Evolutionary conservation across 2,329 filamentous ascomycete species (phyloP).

Genomic region (Clarireedia monteithiana): DNA sequence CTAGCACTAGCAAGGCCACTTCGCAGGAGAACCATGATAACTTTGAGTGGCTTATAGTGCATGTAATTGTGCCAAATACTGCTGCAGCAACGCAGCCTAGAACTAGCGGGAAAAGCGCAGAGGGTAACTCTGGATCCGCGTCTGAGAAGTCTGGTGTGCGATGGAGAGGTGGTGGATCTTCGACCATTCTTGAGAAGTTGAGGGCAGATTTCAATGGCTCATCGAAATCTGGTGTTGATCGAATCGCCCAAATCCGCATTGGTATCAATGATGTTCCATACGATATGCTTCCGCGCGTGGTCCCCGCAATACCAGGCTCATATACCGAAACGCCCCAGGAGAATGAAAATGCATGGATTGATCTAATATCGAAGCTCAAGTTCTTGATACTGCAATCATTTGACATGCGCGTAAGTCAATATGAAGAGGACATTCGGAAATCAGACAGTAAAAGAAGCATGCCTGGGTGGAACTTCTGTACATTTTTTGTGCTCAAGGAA

Average conservation of each 20-base stretch:
- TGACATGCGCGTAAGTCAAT: slow-evolving; percentile 82
- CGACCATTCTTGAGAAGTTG: slow-evolving; percentile 82
- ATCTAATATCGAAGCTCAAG: slow-evolving; percentile 82
- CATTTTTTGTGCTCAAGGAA: slow-evolving; percentile 97
- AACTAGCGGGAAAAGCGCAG: slow-evolving; percentile 43
- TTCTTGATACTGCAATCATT: slow-evolving; percentile 81
- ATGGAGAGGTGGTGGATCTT: slow-evolving; percentile 70
- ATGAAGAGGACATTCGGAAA: slow-evolving; percentile 95
- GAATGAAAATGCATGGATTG: slow-evolving; percentile 72
- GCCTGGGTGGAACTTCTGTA: slow-evolving; percentile 98
- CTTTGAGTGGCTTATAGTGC: slow-evolving; percentile 89
- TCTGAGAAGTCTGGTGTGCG: slow-evolving; percentile 64
- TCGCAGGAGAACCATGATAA: slow-evolving; percentile 91
- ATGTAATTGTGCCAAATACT: slow-evolving; percentile 85
- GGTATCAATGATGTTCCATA: slow-evolving; percentile 62
- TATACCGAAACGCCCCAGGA: slow-evolving; percentile 70
- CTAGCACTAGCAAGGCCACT: slow-evolving; percentile 47
- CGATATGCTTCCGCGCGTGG: slow-evolving; percentile 53
- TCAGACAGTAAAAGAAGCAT: slow-evolving; percentile 80
- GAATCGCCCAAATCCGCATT: slow-evolving; percentile 79
- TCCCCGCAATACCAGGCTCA: slow-evolving; percentile 54
- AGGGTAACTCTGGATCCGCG: slow-evolving; percentile 42
- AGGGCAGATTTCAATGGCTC: slow-evolving; percentile 81
- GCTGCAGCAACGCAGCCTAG: slow-evolving; percentile 71
- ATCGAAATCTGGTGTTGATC: slow-evolving; percentile 63